Conservation (phyloP, 331 rosid genomes). For the Quercus phellos region DNA sequence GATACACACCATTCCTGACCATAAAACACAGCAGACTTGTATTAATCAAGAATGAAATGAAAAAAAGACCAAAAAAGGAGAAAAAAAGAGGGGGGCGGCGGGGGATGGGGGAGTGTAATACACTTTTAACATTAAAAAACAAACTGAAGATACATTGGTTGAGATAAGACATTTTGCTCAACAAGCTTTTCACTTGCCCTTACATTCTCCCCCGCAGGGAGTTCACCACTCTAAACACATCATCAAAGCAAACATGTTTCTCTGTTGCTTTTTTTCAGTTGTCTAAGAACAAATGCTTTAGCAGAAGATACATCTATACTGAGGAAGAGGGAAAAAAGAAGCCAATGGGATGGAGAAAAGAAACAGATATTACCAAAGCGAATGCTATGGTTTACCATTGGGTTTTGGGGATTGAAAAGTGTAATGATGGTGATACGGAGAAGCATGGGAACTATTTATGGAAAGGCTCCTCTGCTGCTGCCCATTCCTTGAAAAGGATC, state of each 20-base stretch:
- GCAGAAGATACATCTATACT: constrained; percentile 49
- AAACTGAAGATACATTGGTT: constrained; percentile 35
- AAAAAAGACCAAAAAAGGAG: background rate
- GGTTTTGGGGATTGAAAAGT: constrained; percentile 81
- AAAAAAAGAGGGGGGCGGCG: background rate
- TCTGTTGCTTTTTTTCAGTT: constrained; percentile 36
- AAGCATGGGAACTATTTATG: constrained; percentile 63
- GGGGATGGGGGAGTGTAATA: constrained; percentile 14
- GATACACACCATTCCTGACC: background rate
- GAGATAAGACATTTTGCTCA: constrained; percentile 35
- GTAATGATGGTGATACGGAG: constrained; percentile 73
- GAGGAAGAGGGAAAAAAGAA: constrained; percentile 17
- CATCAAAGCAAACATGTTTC: constrained; percentile 42
- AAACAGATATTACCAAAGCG: constrained; percentile 32
- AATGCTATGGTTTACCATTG: constrained; percentile 56
- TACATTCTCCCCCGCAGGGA: constrained; percentile 26
- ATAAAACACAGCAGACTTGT: background rate
- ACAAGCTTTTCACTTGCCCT: constrained; percentile 39
- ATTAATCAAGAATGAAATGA: constrained; percentile 4
- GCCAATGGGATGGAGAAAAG: constrained; percentile 14
- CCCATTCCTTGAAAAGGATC: constrained; percentile 56
- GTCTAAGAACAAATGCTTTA: constrained; percentile 59
- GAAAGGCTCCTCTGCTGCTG: constrained; percentile 74
- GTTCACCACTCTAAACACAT: constrained; percentile 47
- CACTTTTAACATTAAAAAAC: constrained; percentile 35